Conservation (phyloP, 257 asterid genomes). For the Nicotiana benthamiana region DNA sequence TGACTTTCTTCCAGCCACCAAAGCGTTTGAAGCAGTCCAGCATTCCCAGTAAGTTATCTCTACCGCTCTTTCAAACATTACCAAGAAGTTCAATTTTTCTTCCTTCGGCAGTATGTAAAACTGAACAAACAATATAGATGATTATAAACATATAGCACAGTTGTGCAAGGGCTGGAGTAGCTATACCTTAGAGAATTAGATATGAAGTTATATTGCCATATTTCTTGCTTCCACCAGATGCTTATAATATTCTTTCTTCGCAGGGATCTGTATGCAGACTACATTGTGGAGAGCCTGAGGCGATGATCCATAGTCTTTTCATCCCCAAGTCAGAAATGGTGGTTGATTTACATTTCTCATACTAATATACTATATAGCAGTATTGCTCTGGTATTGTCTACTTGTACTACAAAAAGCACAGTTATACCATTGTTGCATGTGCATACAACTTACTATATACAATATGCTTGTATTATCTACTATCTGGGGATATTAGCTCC, state of each 20-base stretch:
- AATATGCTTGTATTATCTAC: conserved; percentile 1
- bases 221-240: not conserved
- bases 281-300: conserved; percentile 74
- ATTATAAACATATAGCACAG: not conserved
- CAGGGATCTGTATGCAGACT: conserved; percentile 79
- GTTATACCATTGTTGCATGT: not conserved
- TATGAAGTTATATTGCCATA: not conserved
- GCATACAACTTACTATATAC: not conserved
- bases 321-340: not conserved
- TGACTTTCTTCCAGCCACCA: conserved; percentile 63
- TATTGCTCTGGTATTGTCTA: not conserved
- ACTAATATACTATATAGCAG: not conserved
- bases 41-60: conserved; percentile 59
- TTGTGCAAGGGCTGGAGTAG: not conserved
- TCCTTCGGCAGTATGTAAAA: not conserved
- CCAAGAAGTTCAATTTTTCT: not conserved
- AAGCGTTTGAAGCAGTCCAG: conserved; percentile 71
- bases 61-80: not conserved
- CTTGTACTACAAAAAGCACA: not conserved
- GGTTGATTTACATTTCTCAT: not conserved
- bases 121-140: not conserved
- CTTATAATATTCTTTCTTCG: conserved; percentile 2
- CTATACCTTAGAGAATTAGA: not conserved
- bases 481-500: not conserved
- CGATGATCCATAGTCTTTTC: conserved; percentile 34